Evolutionary conservation across 2,329 filamentous ascomycete genomes (phyloP), one percentile per base, ranked within the genome.

Genomic region (Penicillium sp.): DNA sequence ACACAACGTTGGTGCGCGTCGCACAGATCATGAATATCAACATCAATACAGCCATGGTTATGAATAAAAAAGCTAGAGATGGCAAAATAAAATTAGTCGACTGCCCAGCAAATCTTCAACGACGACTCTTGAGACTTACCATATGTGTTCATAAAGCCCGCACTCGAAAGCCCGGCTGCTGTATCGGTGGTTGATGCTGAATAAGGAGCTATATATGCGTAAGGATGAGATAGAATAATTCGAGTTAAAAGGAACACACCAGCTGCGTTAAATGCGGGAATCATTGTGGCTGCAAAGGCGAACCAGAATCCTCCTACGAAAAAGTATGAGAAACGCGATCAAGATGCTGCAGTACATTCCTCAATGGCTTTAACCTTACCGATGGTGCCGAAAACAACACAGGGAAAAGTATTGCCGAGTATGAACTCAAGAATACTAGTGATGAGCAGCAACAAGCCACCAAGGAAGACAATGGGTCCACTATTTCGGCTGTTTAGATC

Each of bases 1-100:
- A 91, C 73, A 86, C 82, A 10, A 91, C 59, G 73, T 93, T 93
- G 33, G 89, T 92, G 52, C 90, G 86, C 19, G 92, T 78, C 0
- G 89, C 83, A 76, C 87, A 89, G 71, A 92, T 79, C 53, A 91
- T 77, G 79, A 86, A 92, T 67, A 92, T 72, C 63, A 90, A 75
- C 73, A 84, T 87, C 30, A 91, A 77, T n/a, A 91, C 63, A 3
- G 79, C 85, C 88, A 91, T 90, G 64, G 84, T 83, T 58, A 91
- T 73, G 52, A 87, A 81, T 78, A 88, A 86, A 78, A 89, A 91
- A 66, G 73, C 69, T 64, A 57, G 0, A 26, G 0, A 8, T n/a
- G 14, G 19, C 19, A 22, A 28, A 30, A 7, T 7, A 8, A 2
- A 10, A 22, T 46, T 4, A 46, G 43, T 28, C 6, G 43, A 28